Evolutionary conservation across 2,329 filamentous ascomycete species (phyloP).

Genomic region (Drechslerella coelobrocha): DNA sequence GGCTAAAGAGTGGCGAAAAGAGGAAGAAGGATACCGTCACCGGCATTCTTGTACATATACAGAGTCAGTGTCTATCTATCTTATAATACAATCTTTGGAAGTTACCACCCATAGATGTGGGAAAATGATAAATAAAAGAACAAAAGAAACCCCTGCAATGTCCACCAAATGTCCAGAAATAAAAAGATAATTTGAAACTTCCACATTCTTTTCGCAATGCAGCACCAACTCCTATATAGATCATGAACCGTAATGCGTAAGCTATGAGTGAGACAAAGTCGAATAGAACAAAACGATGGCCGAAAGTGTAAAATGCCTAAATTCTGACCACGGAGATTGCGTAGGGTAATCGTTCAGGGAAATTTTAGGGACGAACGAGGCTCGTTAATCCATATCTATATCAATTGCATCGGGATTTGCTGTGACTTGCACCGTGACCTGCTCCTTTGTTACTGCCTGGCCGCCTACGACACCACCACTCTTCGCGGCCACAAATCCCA

Average conservation of each 20-base stretch:
- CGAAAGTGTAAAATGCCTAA: neutral
- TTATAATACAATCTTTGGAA: conserved; percentile 48
- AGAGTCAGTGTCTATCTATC: conserved; percentile 18
- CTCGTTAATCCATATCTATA: conserved; percentile 72
- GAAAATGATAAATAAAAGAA: neutral
- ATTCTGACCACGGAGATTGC: neutral
- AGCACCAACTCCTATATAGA: conserved; percentile 47
- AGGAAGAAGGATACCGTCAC: neutral
- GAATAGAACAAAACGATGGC: conserved; percentile 5
- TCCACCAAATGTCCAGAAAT: no score
- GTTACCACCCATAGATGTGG: conserved; percentile 16
- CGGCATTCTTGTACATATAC: neutral
- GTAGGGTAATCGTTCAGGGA: conserved; percentile 4
- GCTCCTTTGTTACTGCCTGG: conserved; percentile 58
- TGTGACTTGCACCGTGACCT: conserved; percentile 60
- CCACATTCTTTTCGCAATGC: conserved; percentile 34
- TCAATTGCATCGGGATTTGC: conserved; percentile 87
- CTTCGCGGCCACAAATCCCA: conserved; percentile 88
- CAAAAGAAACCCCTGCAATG: neutral
- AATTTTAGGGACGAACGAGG: neutral
- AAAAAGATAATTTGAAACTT: conserved; percentile 14
- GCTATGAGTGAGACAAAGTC: conserved; percentile 1
- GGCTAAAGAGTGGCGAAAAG: neutral
- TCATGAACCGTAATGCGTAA: conserved; percentile 31
- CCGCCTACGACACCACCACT: conserved; percentile 71